Percentiles rank a stretch among this genome's conserved stretches.
Conservation (phyloP, 2,329 filamentous ascomycete genomes). For the Plenodomus biglobosus region DNA sequence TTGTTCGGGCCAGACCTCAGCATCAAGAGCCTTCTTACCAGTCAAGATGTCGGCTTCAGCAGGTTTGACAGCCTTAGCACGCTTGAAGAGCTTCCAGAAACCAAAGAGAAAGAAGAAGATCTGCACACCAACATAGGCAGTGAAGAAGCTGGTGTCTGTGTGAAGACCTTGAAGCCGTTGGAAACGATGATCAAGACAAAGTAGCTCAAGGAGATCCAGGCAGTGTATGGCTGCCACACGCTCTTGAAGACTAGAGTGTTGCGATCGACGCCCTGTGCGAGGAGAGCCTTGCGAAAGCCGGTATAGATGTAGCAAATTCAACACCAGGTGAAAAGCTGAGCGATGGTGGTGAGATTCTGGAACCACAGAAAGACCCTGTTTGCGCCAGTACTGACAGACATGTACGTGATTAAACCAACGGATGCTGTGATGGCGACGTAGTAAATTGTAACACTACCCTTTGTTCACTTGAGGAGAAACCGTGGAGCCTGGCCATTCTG, state of each 20-base stretch:
- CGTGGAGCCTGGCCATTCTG: conserved; percentile 56
- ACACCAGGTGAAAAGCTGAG: conserved; percentile 58
- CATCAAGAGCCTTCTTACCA: conserved; percentile 52
- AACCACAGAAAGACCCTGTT: conserved; percentile 66
- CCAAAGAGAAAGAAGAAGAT: conserved; percentile 53
- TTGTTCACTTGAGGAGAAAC: conserved; percentile 54
- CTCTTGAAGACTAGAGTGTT: conserved; percentile 53
- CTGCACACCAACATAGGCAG: conserved; percentile 51
- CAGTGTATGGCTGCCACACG: conserved; percentile 55
- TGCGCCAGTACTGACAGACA: conserved; percentile 51
- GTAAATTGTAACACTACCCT: conserved; percentile 47
- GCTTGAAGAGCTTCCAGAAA: conserved; percentile 67
- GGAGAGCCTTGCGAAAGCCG: conserved; percentile 53
- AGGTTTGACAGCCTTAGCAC: conserved; percentile 54
- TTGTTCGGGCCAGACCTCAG: conserved; percentile 49
- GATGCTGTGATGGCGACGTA: conserved; percentile 43
- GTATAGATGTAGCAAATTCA: conserved; percentile 59
- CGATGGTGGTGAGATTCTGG: conserved; percentile 65
- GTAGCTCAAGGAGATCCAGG: conserved; percentile 62
- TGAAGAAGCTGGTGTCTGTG: conserved; percentile 52
- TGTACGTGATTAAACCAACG: conserved; percentile 53
- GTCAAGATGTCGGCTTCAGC: conserved; percentile 50
- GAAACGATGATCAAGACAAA: conserved; percentile 59
- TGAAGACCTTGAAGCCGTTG: conserved; percentile 65
- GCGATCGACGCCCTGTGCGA: conserved; percentile 59